Percentiles rank a stretch among this genome's conserved stretches.
Evolutionary conservation across 2,329 filamentous ascomycete species (phyloP).

Genomic region (Fusarium brevicatenulatum): DNA sequence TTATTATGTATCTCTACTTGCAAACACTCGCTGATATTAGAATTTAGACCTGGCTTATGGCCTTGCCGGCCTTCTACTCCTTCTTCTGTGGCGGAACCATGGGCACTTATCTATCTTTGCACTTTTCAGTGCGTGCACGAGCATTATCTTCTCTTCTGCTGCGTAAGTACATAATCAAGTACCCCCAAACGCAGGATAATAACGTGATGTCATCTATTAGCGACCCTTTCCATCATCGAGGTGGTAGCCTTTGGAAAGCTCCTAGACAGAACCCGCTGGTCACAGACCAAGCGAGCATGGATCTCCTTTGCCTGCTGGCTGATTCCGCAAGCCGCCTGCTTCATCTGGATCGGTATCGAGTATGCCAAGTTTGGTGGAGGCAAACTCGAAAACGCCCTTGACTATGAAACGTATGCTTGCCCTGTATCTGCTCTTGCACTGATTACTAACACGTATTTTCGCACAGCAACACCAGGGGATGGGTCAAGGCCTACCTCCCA

Average conservation of each 20-base stretch:
- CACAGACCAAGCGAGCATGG: conserved; percentile 3
- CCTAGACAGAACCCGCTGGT: background rate
- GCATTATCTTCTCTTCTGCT: background rate
- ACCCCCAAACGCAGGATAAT: too few species aligned
- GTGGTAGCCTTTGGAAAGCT: background rate
- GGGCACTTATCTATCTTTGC: background rate
- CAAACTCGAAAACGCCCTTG: background rate
- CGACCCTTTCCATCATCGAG: background rate
- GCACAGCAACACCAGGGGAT: background rate
- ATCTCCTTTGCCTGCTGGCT: background rate
- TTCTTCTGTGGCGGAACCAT: conserved; percentile 5
- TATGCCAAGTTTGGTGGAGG: background rate
- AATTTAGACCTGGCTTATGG: background rate
- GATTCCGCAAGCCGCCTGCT: background rate
- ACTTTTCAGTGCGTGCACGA: background rate
- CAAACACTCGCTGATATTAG: background rate
- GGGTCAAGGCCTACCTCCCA: background rate
- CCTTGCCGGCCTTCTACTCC: background rate
- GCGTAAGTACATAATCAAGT: background rate
- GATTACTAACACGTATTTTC: accelerated
- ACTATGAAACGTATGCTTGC: background rate
- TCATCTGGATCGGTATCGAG: background rate
- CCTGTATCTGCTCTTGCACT: too few species aligned
- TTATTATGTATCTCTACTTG: accelerated
- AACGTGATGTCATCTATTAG: accelerated